Conservation (phyloP, 306 rosid genomes). For the apple (Malus domestica) region DNA sequence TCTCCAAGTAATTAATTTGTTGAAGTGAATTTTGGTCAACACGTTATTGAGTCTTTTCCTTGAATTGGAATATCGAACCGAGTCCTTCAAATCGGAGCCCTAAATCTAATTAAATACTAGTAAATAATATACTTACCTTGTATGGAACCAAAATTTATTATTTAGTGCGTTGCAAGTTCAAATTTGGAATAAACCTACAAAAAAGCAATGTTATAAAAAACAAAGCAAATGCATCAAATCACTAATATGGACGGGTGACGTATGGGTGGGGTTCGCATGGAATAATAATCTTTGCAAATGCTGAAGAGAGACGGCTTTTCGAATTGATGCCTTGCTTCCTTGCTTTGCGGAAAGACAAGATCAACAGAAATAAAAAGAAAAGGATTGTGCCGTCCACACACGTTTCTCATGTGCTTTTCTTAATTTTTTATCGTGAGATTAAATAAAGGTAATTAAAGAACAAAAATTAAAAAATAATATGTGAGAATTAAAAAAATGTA, state of each 20-base stretch:
- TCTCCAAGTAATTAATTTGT: too few relatives aligned
- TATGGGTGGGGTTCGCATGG: neutral
- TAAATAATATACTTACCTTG: neutral
- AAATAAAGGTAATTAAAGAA: too few relatives aligned
- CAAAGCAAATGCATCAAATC: neutral
- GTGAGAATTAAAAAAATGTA: too few relatives aligned
- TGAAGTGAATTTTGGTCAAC: too few relatives aligned
- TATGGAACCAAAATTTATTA: neutral
- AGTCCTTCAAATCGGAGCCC: neutral
- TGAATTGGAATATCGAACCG: neutral
- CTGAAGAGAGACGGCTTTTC: neutral
- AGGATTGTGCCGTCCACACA: too few relatives aligned
- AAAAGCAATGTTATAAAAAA: neutral
- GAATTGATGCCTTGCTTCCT: neutral
- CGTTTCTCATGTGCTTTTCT: too few relatives aligned
- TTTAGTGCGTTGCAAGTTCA: neutral
- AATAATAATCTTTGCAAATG: neutral
- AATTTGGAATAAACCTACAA: neutral
- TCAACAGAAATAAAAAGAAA: neutral
- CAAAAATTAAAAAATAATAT: too few relatives aligned
- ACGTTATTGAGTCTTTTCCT: neutral
- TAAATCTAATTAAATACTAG: too few relatives aligned
- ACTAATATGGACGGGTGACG: neutral
- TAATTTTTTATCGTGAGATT: too few relatives aligned
- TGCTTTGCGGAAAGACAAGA: neutral